A percentile compares a stretch with the other conserved stretches of the same genome.
Conservation (phyloP, 2,329 filamentous ascomycete species). For the Aspergillus fijiensis region DNA sequence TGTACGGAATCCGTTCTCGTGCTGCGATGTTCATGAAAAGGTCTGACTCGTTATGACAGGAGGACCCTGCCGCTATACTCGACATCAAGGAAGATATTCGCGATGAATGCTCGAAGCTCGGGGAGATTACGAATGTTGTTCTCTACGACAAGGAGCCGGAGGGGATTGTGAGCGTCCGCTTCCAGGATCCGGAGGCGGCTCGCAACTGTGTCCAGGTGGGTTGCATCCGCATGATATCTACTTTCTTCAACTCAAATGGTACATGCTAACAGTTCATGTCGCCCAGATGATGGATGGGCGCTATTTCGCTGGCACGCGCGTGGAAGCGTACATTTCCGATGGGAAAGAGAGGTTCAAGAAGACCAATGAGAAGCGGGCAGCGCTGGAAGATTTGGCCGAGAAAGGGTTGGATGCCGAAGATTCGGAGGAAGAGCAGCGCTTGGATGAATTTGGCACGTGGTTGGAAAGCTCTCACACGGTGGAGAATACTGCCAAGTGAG, state of each 20-base stretch:
- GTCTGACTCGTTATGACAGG: conserved; percentile 39
- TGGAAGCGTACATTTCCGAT: conserved; percentile 69
- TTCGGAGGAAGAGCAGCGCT: conserved; percentile 45
- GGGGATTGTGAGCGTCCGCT: conserved; percentile 83
- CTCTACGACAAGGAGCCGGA: conserved; percentile 83
- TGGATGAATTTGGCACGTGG: conserved; percentile 53
- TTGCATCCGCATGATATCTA: background rate
- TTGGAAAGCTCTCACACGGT: conserved; percentile 36
- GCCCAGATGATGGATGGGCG: conserved; percentile 70
- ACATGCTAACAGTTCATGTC: conserved; percentile 9
- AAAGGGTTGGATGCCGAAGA: conserved; percentile 45
- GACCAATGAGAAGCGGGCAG: conserved; percentile 51
- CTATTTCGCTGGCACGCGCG: conserved; percentile 70
- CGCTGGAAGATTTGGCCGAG: conserved; percentile 49
- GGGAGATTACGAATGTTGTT: conserved; percentile 85
- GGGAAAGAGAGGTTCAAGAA: conserved; percentile 73
- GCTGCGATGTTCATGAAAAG: background rate
- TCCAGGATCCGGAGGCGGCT: conserved; percentile 69
- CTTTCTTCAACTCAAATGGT: background rate
- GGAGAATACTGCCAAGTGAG: conserved; percentile 28
- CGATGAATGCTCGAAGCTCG: conserved; percentile 83
- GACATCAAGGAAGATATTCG: conserved; percentile 95
- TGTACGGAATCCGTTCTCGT: conserved; percentile 28
- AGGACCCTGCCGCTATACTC: conserved; percentile 76
- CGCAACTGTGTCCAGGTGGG: conserved; percentile 63